Percentiles rank a stretch among this genome's conserved stretches.
Evolutionary conservation across 2,329 filamentous ascomycete species (phyloP).

Genomic region (Colletotrichum chrysophilum): DNA sequence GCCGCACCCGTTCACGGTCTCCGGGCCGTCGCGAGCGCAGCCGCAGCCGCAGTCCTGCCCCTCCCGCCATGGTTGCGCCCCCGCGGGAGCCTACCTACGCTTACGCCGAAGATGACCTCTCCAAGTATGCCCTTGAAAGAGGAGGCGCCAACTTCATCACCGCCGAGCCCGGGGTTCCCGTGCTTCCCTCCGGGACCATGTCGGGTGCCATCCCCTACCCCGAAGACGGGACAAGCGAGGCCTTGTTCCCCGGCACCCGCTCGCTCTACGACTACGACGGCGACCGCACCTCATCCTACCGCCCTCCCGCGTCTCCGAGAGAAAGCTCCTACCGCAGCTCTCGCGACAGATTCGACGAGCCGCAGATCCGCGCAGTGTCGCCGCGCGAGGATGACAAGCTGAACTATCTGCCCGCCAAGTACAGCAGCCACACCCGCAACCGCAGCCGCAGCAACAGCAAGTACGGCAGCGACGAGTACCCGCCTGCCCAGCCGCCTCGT

Average conservation of each 20-base stretch:
- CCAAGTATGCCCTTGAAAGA: constrained; percentile 28
- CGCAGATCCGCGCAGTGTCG: constrained; percentile 25
- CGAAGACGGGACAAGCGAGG: constrained; percentile 37
- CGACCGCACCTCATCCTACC: constrained; percentile 30
- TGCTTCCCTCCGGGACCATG: background rate
- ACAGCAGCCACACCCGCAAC: constrained; percentile 33
- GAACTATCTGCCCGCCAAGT: constrained; percentile 54
- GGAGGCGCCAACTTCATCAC: constrained; percentile 18
- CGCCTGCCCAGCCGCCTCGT: constrained; percentile 26
- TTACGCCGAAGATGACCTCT: constrained; percentile 46
- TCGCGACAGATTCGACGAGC: constrained; percentile 34
- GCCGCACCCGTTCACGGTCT: constrained; percentile 54
- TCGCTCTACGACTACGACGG: constrained; percentile 46
- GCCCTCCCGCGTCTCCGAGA: constrained; percentile 37
- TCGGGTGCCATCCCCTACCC: constrained; percentile 40
- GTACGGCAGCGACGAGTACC: constrained; percentile 23
- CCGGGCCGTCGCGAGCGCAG: constrained; percentile 44
- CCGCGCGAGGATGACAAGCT: constrained; percentile 40
- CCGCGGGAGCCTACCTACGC: constrained; percentile 47
- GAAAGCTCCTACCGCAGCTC: constrained; percentile 42
- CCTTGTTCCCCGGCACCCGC: constrained; percentile 42
- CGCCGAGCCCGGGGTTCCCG: constrained; percentile 14
- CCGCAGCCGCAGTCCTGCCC: constrained; percentile 35
- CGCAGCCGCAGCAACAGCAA: constrained; percentile 31
- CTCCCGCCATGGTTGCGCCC: constrained; percentile 39